Conservation (phyloP, 2,329 filamentous ascomycete species). For the Aspergillus arachidicola region DNA sequence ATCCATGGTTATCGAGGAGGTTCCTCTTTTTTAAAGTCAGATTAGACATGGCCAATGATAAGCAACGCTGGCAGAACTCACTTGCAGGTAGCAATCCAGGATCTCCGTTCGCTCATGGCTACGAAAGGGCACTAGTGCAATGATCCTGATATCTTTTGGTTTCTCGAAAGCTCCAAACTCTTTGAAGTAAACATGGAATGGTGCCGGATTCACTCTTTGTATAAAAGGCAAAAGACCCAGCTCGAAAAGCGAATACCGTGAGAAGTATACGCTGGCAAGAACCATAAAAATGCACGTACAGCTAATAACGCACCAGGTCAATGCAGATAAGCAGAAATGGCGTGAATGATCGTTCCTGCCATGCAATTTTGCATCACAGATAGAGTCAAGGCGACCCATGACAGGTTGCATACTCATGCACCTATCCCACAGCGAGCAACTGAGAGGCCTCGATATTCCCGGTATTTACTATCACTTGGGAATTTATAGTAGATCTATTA, state of each 20-base stretch:
- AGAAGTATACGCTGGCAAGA: conserved; percentile 23
- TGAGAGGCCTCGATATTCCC: neutral
- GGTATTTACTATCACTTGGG: neutral
- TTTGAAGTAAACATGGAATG: conserved; percentile 35
- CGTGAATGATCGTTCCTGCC: conserved; percentile 13
- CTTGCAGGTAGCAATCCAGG: conserved; percentile 47
- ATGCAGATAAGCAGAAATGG: conserved; percentile 23
- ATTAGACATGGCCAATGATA: neutral
- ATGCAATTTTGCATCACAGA: conserved; percentile 27
- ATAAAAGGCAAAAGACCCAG: conserved; percentile 24
- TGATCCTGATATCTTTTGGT: conserved; percentile 38
- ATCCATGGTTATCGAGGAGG: conserved; percentile 41
- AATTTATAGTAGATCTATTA: neutral
- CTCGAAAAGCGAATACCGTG: conserved; percentile 22
- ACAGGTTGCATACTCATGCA: conserved; percentile 12
- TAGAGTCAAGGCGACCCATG: conserved; percentile 22
- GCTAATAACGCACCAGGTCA: conserved; percentile 26
- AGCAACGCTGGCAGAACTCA: conserved; percentile 11
- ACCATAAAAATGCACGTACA: conserved; percentile 25
- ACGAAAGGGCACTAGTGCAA: conserved; percentile 45
- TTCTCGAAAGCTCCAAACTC: conserved; percentile 32
- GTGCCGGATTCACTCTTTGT: conserved; percentile 22
- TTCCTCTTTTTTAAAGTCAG: conserved; percentile 33
- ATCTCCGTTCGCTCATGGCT: conserved; percentile 37
- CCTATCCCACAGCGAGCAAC: neutral